phyloP scores from a whole-genome alignment of 1,284 basidiomycete species.

The Pulchroboletus neoregius region DNA sequence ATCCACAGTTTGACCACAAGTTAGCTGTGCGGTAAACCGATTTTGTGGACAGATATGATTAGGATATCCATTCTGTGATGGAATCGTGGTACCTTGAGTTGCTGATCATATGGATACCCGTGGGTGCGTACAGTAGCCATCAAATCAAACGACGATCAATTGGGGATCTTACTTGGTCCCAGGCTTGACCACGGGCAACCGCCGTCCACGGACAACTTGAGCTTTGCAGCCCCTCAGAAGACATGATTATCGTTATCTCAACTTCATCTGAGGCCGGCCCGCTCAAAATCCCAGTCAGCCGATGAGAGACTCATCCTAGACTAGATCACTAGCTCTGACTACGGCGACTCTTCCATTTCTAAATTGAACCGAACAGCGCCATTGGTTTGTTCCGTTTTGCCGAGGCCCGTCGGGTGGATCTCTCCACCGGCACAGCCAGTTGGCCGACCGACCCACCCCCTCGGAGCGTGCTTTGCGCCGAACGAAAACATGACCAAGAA shows the following conservation, averaged over 20 bases:
- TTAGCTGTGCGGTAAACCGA: too few relatives aligned
- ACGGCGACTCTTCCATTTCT: not conserved
- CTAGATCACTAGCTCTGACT: not conserved
- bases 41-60: too few relatives aligned
- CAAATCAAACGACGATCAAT: not conserved
- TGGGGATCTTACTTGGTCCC: too few relatives aligned
- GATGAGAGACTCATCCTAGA: not conserved
- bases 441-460: conserved; percentile 3
- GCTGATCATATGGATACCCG: too few relatives aligned
- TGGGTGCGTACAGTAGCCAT: too few relatives aligned
- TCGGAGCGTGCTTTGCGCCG: conserved; percentile 16
- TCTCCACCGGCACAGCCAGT: conserved; percentile 17
- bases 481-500: not conserved
- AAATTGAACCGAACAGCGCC: not conserved
- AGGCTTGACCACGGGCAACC: not conserved
- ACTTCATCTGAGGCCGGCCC: conserved; percentile 7
- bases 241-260: conserved; percentile 14
- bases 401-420: conserved; percentile 14
- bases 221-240: not conserved
- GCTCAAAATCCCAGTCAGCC: conserved; percentile 13
- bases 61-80: too few relatives aligned
- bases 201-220: not conserved
- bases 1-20: too few relatives aligned
- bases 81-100: too few relatives aligned
- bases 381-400: conserved; percentile 3